phyloP scores from a whole-genome alignment of 176 grass and related monocot species.

The Microstegium vimineum region DNA sequence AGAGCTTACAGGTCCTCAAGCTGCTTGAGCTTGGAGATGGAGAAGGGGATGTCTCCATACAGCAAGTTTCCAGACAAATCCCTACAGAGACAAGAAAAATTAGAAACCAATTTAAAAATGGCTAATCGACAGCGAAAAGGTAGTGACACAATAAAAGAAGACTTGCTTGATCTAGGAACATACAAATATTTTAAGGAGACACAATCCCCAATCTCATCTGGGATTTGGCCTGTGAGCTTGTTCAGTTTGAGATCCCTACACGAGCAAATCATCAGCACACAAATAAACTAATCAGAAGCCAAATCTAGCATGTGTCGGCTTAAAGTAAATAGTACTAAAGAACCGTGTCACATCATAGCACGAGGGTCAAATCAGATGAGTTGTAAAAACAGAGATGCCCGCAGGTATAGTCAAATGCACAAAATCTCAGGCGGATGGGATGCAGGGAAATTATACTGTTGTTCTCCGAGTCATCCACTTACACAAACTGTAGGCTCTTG shows the following conservation, averaged over 20 bases:
- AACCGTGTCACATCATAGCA: conserved; percentile 36
- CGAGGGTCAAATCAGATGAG: conserved; percentile 48
- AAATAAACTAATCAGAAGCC: conserved; percentile 36
- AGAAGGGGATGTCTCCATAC: conserved; percentile 95
- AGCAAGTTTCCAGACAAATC: conserved; percentile 89
- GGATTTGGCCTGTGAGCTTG: conserved; percentile 84
- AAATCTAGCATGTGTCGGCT: conserved; percentile 6
- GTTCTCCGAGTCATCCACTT: neutral
- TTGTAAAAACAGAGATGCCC: conserved; percentile 10
- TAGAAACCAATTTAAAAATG: conserved; percentile 12
- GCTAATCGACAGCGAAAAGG: conserved; percentile 28
- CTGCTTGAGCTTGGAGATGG: conserved; percentile 94
- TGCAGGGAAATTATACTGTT: conserved; percentile 18
- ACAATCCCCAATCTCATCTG: conserved; percentile 96
- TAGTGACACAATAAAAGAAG: conserved; percentile 39
- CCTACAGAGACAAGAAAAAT: conserved; percentile 39
- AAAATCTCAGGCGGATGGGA: conserved; percentile 31
- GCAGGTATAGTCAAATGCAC: conserved; percentile 24
- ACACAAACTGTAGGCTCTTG: conserved; percentile 77
- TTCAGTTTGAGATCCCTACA: conserved; percentile 95
- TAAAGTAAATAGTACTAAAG: conserved; percentile 35
- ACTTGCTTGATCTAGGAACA: neutral
- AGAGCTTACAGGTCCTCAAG: conserved; percentile 85
- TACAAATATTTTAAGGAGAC: conserved; percentile 87
- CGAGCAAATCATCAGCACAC: conserved; percentile 39